These are phyloP conservation scores for Geranium rotundifolium DNA, from an alignment of 345 rosid genomes.

Conservation along the genomic window DNA sequence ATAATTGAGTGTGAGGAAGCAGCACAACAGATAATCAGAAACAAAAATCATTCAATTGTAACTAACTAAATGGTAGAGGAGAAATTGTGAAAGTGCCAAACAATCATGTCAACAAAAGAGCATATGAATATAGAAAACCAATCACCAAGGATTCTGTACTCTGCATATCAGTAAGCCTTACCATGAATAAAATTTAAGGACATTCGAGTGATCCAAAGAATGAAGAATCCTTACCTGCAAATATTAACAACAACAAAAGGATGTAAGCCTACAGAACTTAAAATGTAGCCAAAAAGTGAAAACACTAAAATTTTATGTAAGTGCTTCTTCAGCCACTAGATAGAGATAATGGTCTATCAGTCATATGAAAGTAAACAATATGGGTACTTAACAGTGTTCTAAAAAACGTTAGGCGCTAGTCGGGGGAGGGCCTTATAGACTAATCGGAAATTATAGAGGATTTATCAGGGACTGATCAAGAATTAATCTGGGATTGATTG, in stretches of 20 bases:
- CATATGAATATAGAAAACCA: not conserved
- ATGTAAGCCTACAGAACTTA: too few species aligned
- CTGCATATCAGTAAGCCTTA: conserved; percentile 15
- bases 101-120: not conserved
- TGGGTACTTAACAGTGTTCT: too few species aligned
- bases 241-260: not conserved
- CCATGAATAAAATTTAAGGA: conserved; percentile 82
- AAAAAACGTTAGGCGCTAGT: too few species aligned
- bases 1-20: not conserved
- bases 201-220: conserved; percentile 66
- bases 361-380: too few species aligned
- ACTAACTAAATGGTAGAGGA: not conserved
- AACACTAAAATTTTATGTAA: too few species aligned
- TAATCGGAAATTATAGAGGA: too few species aligned
- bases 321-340: too few species aligned
- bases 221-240: conserved; percentile 88
- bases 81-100: conserved; percentile 1
- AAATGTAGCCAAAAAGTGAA: too few species aligned
- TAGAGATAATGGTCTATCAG: too few species aligned
- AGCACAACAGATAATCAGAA: not conserved
- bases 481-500: too few species aligned
- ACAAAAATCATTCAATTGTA: not conserved
- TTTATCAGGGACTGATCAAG: too few species aligned
- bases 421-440: too few species aligned
- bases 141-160: not conserved